phyloP scores from a whole-genome alignment of 495 filamentous ascomycete genomes.

The Lepraria neglecta region DNA sequence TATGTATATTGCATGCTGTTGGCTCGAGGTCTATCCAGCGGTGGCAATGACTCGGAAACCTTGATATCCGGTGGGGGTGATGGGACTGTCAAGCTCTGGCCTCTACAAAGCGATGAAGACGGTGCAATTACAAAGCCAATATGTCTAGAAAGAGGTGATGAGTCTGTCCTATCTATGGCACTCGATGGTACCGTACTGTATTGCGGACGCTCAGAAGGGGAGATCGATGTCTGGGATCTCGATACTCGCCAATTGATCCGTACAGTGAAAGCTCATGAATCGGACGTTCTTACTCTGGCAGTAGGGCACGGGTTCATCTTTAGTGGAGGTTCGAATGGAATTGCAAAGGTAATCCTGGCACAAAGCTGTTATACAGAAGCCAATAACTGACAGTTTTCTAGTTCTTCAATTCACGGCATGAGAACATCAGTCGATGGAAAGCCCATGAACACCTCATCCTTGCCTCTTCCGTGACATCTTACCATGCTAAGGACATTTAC shows the following conservation, averaged over 20 bases:
- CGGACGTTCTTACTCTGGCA: constrained; percentile 78
- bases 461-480: constrained; percentile 68
- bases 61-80: constrained; percentile 90
- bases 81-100: constrained; percentile 88
- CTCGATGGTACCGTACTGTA: constrained; percentile 86
- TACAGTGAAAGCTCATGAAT: constrained; percentile 69
- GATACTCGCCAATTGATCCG: constrained; percentile 88
- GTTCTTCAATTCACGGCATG: constrained; percentile 84
- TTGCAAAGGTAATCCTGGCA: constrained; percentile 57
- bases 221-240: constrained; percentile 93
- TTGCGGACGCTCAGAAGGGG: constrained; percentile 79
- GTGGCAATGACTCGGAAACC: constrained; percentile 64
- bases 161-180: constrained; percentile 73
- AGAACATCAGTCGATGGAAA: constrained; percentile 73
- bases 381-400: constrained; percentile 39
- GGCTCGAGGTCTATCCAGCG: constrained; percentile 56
- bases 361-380: constrained; percentile 17
- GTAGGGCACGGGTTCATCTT: constrained; percentile 80
- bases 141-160: constrained; percentile 69
- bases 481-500: constrained; percentile 64
- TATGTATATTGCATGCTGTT: constrained; percentile 95
- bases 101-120: constrained; percentile 47
- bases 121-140: constrained; percentile 55
- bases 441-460: constrained; percentile 82
- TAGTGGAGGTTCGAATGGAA: constrained; percentile 72